Evolutionary conservation across 176 grass and related monocot genomes (phyloP).

Genomic region (Ensete glaucum): DNA sequence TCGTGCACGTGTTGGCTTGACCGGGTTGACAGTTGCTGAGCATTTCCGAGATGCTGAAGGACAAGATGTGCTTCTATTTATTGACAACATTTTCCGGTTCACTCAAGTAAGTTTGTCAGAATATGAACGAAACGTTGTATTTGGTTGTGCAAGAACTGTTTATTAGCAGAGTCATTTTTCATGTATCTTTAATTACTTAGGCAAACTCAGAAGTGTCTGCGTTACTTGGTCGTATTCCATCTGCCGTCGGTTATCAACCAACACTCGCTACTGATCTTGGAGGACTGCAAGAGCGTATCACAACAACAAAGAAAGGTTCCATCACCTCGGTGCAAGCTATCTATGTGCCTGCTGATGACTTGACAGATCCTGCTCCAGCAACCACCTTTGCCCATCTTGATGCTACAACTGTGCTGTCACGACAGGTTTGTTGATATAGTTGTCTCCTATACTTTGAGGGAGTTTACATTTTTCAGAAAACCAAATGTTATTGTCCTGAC

Average conservation of each 20-base stretch:
- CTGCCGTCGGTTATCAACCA: conserved; percentile 29
- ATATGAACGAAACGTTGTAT: too few species aligned
- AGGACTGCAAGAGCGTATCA: conserved; percentile 27
- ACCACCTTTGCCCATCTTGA: conserved; percentile 31
- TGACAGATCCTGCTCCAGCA: conserved; percentile 29
- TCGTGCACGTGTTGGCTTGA: conserved; percentile 21
- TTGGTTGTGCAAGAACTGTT: too few species aligned
- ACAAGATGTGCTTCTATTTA: conserved; percentile 30
- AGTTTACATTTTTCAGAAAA: neutral
- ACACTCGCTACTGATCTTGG: conserved; percentile 23
- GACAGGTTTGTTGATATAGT: conserved; percentile 2
- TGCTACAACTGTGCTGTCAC: conserved; percentile 15
- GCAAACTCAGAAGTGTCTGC: conserved; percentile 29
- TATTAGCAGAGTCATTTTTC: neutral
- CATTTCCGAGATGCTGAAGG: conserved; percentile 20
- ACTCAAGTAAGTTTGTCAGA: conserved; percentile 6
- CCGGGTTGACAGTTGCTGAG: conserved; percentile 24
- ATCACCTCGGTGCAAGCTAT: conserved; percentile 31
- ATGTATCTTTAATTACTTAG: neutral
- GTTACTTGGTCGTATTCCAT: conserved; percentile 26
- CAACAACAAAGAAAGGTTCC: conserved; percentile 21
- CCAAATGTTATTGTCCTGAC: neutral
- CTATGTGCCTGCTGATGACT: conserved; percentile 29
- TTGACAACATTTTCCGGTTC: conserved; percentile 31
- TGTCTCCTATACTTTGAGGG: too few species aligned